Evolutionary conservation across 139 green algal genomes (phyloP).

Genomic region (Chloropicon primus): DNA sequence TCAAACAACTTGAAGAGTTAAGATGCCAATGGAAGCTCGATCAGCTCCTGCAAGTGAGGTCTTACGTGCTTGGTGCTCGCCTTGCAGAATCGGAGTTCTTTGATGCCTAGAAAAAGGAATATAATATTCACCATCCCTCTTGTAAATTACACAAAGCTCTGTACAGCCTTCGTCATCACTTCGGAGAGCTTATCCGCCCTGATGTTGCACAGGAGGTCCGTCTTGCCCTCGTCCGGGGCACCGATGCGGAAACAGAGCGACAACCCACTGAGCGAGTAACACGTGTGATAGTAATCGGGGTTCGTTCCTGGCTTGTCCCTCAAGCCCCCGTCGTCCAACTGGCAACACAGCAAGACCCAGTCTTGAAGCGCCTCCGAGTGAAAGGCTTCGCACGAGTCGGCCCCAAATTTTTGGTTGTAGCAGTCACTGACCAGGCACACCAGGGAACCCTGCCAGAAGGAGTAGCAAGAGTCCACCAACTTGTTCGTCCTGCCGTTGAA

Average conservation of each 20-base stretch:
- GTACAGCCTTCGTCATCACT: neutral
- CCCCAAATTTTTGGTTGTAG: neutral
- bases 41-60: neutral
- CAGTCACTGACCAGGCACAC: conserved; percentile 53
- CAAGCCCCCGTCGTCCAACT: conserved; percentile 57
- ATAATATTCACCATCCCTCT: too few relatives aligned
- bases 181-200: neutral
- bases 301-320: conserved; percentile 88
- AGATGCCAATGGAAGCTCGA: neutral
- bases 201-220: neutral
- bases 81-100: too few relatives aligned
- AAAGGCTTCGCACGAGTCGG: conserved; percentile 23
- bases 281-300: conserved; percentile 96
- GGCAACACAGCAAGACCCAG: conserved; percentile 68
- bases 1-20: neutral
- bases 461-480: conserved; percentile 97
- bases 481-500: conserved; percentile 98
- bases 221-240: neutral
- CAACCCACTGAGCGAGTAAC: conserved; percentile 91
- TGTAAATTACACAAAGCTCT: neutral
- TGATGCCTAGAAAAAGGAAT: too few relatives aligned
- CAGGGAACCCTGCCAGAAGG: conserved; percentile 78
- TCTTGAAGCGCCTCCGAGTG: conserved; percentile 58
- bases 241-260: conserved; percentile 9
- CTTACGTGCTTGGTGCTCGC: too few relatives aligned